Evolutionary conservation across 2,329 filamentous ascomycete species (phyloP), one percentile per base, ranked within the genome.

Genomic region (Talaromyces sp.): DNA sequence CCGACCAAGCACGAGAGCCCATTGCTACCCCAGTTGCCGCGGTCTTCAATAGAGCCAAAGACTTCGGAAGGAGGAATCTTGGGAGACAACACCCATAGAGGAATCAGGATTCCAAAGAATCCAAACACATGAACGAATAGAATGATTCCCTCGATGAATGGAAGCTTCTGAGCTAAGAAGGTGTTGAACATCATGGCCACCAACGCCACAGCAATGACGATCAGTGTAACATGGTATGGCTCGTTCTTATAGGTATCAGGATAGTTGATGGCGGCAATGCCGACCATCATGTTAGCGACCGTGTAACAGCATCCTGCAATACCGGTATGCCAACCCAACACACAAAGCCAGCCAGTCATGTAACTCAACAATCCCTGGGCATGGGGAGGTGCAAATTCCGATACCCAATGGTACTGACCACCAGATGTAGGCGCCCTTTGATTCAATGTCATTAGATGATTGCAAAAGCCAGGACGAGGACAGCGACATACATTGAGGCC

Each of bases 401-500:
- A 47, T 4, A 47, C 44, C 44, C 44, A 47, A 11, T 47, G 44
- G 20, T 47, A 47, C n/a, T 72, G 69, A 17, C 68, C 69, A 32
- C 71, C 71, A 22, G 67, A 65, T 1, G 72, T 73, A 9, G 73
- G 74, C n/a, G 70, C 66, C 72, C 66, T 69, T 27, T 13, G 14
- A 30, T 8, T 16, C 0, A 22, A 22, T 11, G 43, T 35, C 22
- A 35, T 16, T 10, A 30, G 11, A 20, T 14, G 10, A 20, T 9
- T 3, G 29, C 30, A 17, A 35, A 46, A 10, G 17, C n/a, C 7
- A 33, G 30, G n/a, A 13, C 17, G 17, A 13, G 16, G 17, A 4
- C 9, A 9, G 24, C 13, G 10, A 43, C 60, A 53, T 57, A 66
- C 74, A 81, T 81, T 4, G 76, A 79, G 1, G 76, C 77, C 72